A percentile compares a stretch with the other conserved stretches of the same genome.
These are phyloP conservation scores for Margaritispora aquatica DNA, from an alignment of 495 filamentous ascomycete species.

Conservation along the genomic window DNA sequence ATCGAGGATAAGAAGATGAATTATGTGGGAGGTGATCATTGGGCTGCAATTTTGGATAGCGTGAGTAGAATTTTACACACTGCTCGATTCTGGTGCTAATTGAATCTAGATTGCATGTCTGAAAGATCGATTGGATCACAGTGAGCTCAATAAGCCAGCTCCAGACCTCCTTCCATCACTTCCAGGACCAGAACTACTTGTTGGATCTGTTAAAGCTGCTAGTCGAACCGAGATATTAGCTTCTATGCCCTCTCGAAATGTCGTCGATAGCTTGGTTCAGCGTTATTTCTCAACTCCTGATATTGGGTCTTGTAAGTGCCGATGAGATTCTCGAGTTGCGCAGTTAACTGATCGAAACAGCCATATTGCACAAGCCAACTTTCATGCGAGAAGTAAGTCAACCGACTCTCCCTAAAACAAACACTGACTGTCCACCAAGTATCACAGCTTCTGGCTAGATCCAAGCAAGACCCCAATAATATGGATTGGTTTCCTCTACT, in stretches of 20 bases:
- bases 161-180: constrained; percentile 1
- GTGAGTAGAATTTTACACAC: neutral
- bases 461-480: constrained; percentile 29
- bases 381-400: constrained; percentile 28
- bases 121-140: constrained; percentile 25
- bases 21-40: constrained; percentile 46
- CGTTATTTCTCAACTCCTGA: neutral
- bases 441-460: constrained; percentile 32
- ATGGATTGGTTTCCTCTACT: constrained; percentile 42
- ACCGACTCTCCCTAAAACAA: too few relatives aligned
- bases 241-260: constrained; percentile 27
- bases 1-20: constrained; percentile 30
- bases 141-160: constrained; percentile 10
- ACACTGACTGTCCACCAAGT: neutral
- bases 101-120: constrained; percentile 22
- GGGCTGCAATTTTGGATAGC: constrained; percentile 36
- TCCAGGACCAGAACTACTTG: constrained; percentile 16
- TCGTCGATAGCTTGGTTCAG: constrained; percentile 27
- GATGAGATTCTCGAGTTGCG: neutral
- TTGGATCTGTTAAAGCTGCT: constrained; percentile 8
- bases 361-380: constrained; percentile 37
- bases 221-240: constrained; percentile 32
- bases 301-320: constrained; percentile 31
- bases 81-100: neutral
- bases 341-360: neutral